These are phyloP conservation scores for Fremontodendron californicum DNA, from an alignment of 345 rosid species.

Conservation along the genomic window DNA sequence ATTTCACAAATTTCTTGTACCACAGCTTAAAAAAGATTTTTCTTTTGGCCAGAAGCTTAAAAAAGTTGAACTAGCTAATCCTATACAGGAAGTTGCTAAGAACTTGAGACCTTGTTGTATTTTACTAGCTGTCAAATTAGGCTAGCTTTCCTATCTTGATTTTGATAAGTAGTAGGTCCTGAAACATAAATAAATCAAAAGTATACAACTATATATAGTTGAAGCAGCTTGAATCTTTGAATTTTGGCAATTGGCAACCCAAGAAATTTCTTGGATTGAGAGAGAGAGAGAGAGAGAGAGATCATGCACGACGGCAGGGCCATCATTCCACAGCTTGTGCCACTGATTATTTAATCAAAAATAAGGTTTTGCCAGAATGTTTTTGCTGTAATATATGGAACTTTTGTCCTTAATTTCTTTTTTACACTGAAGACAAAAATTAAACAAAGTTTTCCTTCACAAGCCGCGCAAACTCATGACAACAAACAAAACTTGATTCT, in stretches of 20 bases:
- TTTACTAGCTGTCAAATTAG: neutral
- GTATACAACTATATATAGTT: neutral
- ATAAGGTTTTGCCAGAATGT: neutral
- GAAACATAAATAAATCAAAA: neutral
- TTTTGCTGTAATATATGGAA: conserved; percentile 7
- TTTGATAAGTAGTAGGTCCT: neutral
- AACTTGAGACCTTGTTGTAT: neutral
- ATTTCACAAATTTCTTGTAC: neutral
- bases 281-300: neutral
- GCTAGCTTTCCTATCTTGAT: neutral
- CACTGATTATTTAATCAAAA: neutral
- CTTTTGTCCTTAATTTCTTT: neutral
- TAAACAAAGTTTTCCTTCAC: neutral
- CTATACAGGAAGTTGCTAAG: neutral
- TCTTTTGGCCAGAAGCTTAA: too few relatives aligned
- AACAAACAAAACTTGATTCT: neutral
- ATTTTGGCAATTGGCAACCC: neutral
- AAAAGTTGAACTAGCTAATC: neutral
- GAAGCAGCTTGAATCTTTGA: conserved; percentile 1
- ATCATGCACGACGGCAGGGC: neutral
- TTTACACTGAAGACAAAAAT: neutral
- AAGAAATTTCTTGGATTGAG: conserved; percentile 2
- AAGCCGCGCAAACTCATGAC: neutral
- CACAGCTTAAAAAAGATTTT: neutral
- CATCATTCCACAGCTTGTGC: neutral